These are phyloP conservation scores for Marsdenia floribunda DNA, from an alignment of 257 asterid genomes.

Conservation along the genomic window DNA sequence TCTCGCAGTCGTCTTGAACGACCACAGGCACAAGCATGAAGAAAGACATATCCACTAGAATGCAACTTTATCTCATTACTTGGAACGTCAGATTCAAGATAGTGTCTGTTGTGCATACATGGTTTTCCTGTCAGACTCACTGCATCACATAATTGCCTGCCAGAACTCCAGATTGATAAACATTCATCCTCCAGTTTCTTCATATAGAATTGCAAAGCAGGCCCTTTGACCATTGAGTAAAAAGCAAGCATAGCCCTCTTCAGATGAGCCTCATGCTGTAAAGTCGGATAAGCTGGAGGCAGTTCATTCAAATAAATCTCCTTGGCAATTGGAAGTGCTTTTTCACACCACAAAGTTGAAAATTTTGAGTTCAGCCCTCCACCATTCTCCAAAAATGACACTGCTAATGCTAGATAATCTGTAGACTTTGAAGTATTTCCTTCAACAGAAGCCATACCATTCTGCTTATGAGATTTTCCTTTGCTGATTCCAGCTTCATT, in stretches of 20 bases:
- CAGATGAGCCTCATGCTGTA: conserved; percentile 70
- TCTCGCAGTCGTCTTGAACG: conserved; percentile 79
- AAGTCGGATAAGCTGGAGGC: conserved; percentile 83
- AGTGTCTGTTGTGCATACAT: conserved; percentile 83
- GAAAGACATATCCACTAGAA: conserved; percentile 88
- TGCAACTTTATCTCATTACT: conserved; percentile 46
- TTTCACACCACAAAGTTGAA: conserved; percentile 81
- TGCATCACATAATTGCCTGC: conserved; percentile 92
- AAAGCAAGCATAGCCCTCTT: conserved; percentile 54
- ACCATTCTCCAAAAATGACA: conserved; percentile 51
- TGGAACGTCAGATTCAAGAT: conserved; percentile 25
- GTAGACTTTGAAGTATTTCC: conserved; percentile 34
- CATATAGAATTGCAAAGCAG: conserved; percentile 51
- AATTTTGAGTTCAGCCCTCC: conserved; percentile 56
- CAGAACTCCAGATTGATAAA: conserved; percentile 74
- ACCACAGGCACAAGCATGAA: conserved; percentile 99
- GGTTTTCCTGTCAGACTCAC: conserved; percentile 95
- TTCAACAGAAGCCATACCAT: conserved; percentile 30
- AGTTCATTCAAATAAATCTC: conserved; percentile 62
- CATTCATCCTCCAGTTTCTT: conserved; percentile 74
- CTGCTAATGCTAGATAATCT: conserved; percentile 47
- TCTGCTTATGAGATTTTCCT: conserved; percentile 25
- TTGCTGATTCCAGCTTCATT: conserved; percentile 30
- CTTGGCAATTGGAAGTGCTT: conserved; percentile 79
- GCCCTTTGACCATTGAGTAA: conserved; percentile 82